A percentile compares a stretch with the other conserved stretches of the same genome.
Conservation (phyloP, 345 rosid species). For the Hibiscus mutabilis region DNA sequence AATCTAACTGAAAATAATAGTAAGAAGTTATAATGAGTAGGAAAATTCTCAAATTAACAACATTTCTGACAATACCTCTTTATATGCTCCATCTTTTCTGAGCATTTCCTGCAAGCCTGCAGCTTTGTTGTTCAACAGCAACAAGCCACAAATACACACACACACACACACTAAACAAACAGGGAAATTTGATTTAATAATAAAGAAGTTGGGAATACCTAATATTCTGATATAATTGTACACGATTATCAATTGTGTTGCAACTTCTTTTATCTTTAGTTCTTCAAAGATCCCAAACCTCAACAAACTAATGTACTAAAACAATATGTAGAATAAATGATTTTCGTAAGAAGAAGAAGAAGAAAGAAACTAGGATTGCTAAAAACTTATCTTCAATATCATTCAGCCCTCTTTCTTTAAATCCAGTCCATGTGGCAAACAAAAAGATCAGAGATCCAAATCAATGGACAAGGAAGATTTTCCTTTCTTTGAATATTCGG, state of each 20-base stretch:
- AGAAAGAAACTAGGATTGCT: neutral
- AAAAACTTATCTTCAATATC: constrained; percentile 8
- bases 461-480: constrained; percentile 59
- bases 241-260: constrained; percentile 18
- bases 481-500: constrained; percentile 47
- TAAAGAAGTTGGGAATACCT: neutral
- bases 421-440: constrained; percentile 6
- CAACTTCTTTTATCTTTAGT: constrained; percentile 7
- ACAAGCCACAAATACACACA: constrained; percentile 12
- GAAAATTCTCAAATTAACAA: constrained; percentile 17
- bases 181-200: constrained; percentile 10
- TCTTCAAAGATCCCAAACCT: constrained; percentile 24
- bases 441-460: constrained; percentile 44
- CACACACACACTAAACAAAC: constrained; percentile 23
- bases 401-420: neutral
- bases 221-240: constrained; percentile 15
- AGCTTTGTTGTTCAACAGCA: constrained; percentile 35
- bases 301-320: constrained; percentile 13
- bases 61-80: constrained; percentile 38
- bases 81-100: constrained; percentile 37
- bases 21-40: constrained; percentile 1
- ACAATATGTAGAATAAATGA: neutral
- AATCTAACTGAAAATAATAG: neutral
- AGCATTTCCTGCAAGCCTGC: constrained; percentile 35
- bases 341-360: neutral